Conservation (phyloP, 805 yeast species). For the Diddensiella caesifluorescens region DNA sequence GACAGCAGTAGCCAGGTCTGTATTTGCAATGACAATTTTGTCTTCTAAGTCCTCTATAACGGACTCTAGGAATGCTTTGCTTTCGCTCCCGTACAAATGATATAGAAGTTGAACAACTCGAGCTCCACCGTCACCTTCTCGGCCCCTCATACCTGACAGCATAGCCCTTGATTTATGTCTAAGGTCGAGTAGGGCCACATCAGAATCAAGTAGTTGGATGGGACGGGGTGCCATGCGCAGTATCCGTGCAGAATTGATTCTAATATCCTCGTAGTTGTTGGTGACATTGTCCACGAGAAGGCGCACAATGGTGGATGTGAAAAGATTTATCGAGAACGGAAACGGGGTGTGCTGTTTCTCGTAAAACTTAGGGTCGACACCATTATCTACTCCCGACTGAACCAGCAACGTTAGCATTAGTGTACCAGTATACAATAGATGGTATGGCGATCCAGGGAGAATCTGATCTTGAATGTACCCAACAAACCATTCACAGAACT, state of each 20-base stretch:
- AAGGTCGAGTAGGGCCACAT: conserved; percentile 24
- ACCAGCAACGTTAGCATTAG: conserved; percentile 43
- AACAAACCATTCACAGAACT: conserved; percentile 41
- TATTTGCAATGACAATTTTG: conserved; percentile 33
- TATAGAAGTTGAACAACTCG: conserved; percentile 52
- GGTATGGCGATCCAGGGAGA: conserved; percentile 55
- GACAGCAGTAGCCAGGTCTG: conserved; percentile 41
- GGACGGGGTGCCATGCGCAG: conserved; percentile 43
- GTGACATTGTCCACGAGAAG: conserved; percentile 56
- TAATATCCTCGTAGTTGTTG: conserved; percentile 73
- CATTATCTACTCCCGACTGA: conserved; percentile 51
- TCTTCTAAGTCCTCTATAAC: conserved; percentile 35
- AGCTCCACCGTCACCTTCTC: conserved; percentile 78
- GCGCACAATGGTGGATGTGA: conserved; percentile 38
- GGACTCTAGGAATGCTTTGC: conserved; percentile 28
- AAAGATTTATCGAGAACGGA: conserved; percentile 46
- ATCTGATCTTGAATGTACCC: conserved; percentile 36
- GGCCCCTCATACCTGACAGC: conserved; percentile 41
- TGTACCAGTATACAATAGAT: conserved; percentile 45
- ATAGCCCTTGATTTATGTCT: conserved; percentile 24
- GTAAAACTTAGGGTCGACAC: conserved; percentile 34
- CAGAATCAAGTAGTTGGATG: conserved; percentile 24
- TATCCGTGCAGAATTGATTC: conserved; percentile 45
- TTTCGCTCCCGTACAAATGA: conserved; percentile 26
- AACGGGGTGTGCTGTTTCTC: conserved; percentile 44